Conservation (phyloP, 2,329 filamentous ascomycete genomes). For the Trichoderma atrobrunneum region DNA sequence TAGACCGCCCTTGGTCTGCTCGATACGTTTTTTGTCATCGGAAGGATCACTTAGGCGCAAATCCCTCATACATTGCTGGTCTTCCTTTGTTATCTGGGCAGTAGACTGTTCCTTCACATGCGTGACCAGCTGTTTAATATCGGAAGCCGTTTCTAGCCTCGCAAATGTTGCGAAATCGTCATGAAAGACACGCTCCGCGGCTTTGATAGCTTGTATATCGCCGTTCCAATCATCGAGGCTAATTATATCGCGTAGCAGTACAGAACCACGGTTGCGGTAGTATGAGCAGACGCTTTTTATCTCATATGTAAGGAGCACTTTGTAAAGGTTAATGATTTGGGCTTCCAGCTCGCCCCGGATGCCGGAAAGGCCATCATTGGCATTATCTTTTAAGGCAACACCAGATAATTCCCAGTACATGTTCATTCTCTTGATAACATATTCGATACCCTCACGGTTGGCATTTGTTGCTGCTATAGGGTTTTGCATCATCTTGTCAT, state of each 20-base stretch:
- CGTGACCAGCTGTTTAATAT: constrained; percentile 20
- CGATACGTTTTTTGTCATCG: constrained; percentile 35
- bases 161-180: constrained; percentile 21
- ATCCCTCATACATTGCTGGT: constrained; percentile 24
- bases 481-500: constrained; percentile 31
- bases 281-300: constrained; percentile 41
- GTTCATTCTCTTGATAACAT: constrained; percentile 38
- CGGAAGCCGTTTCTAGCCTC: background rate
- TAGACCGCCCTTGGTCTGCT: constrained; percentile 35
- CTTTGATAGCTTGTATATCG: constrained; percentile 28
- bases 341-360: constrained; percentile 26
- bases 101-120: constrained; percentile 8
- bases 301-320: constrained; percentile 38
- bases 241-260: constrained; percentile 31
- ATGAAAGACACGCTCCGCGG: constrained; percentile 27
- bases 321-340: constrained; percentile 37
- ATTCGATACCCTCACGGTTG: constrained; percentile 35
- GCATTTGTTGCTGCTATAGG: constrained; percentile 26
- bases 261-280: constrained; percentile 30
- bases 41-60: constrained; percentile 29
- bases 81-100: constrained; percentile 19
- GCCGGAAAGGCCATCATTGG: background rate
- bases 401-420: constrained; percentile 37
- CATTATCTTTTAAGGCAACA: constrained; percentile 28
- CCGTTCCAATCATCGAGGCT: constrained; percentile 36